Base-by-base conservation (phyloP, 441 rosid species). In the Jatropha multifida region DNA sequence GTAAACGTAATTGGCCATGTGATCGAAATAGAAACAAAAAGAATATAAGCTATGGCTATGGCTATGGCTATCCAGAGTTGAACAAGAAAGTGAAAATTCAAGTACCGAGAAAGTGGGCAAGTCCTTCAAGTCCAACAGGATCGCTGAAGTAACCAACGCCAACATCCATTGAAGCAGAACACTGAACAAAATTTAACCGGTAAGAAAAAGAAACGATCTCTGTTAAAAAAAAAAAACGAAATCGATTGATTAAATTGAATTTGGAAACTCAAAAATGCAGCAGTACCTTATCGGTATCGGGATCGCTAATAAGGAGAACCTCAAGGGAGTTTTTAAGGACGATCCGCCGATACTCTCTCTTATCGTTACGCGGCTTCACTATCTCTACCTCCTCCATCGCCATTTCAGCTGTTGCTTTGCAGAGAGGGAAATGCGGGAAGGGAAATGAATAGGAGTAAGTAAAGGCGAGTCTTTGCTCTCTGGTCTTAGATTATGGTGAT, bases 111-210 rank as follows among this genome's bases (percentile, higher is more conserved):
- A 94, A 94, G 79, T 94, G 98, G 55, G 98, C 97, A 20, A 94
- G 87, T 77, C 97, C 98, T 77, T 90, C 96, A 26, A 94, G 87
- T 63, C 97, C 97, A 65, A 56, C 86, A 1, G 98, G 97, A 83
- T 94, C 93, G 63, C 87, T 79, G 84, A 88, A 94, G 72, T 87
- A 80, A 74, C 98, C 98, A 42, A 94, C 90, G 65, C 87, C 74
- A 61, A 94, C 98, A 74, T 85, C 73, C 98, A 94, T 94, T 32
- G 97, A 91, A 78, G 98, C 97, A 80, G 97, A 93, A 78, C 97
- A 89, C 98, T 94, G 83, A 2, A 65, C 59, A 32, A 32, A 61
- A 27, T 1, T 44, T 42, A 58, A 9, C 4, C 12, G 51, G 55
- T 12, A 66, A 60, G n/a, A 20, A 42, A 17, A 44, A 63, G 41